phyloP scores from a whole-genome alignment of 139 green algal species.

The Chlorella sorokiniana region DNA sequence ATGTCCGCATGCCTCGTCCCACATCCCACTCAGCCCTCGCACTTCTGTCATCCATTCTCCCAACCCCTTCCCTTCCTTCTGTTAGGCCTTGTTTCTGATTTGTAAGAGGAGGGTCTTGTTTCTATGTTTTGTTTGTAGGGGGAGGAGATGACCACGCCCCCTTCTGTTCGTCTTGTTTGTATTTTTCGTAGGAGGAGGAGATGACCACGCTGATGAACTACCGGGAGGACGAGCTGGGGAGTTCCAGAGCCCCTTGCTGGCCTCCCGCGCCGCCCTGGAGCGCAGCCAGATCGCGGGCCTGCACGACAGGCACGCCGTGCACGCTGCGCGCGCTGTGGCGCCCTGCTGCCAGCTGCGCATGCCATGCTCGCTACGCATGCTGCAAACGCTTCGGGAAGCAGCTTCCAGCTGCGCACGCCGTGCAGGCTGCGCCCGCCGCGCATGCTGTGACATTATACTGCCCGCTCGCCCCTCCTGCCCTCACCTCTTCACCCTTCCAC shows the following conservation, averaged over 20 bases:
- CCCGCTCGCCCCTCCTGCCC: too few species aligned
- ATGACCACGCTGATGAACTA: constrained; percentile 54
- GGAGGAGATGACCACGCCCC: not conserved
- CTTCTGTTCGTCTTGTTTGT: not conserved
- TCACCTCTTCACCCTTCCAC: too few species aligned
- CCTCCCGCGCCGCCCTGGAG: constrained; percentile 39
- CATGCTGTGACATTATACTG: too few species aligned
- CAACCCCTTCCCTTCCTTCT: not conserved
- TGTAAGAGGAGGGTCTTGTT: too few species aligned
- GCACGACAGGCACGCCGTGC: constrained; percentile 22
- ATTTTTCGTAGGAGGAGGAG: constrained; percentile 6
- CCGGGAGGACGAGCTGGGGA: constrained; percentile 5
- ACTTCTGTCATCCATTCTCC: too few species aligned
- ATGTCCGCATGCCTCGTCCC: too few species aligned
- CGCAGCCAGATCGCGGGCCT: constrained; percentile 33
- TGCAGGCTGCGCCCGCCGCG: too few species aligned
- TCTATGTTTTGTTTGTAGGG: constrained; percentile 11
- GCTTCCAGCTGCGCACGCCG: too few species aligned
- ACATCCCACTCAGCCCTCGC: too few species aligned
- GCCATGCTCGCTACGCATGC: not conserved
- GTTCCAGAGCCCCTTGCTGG: constrained; percentile 23
- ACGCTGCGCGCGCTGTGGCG: not conserved
- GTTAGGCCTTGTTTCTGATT: not conserved
- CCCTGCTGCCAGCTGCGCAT: not conserved
- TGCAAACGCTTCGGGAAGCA: too few species aligned